Conservation (phyloP, 345 rosid species). For the Anacardium occidentale region DNA sequence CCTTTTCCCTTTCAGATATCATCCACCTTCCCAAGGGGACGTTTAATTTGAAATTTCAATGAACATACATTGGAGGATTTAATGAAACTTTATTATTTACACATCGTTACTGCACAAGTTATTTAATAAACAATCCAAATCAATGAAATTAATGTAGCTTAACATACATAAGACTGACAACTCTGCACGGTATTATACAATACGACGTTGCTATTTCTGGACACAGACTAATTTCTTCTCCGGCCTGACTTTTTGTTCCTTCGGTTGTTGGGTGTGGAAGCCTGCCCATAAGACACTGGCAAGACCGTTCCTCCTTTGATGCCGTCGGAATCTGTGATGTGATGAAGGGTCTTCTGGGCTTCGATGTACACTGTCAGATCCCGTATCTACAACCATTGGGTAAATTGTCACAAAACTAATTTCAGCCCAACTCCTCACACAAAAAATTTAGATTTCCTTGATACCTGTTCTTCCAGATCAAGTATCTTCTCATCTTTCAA, state of each 20-base stretch:
- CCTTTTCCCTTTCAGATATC: background rate
- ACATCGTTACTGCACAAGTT: too few relatives aligned
- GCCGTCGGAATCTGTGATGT: slow-evolving; percentile 55
- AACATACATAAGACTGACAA: too few relatives aligned
- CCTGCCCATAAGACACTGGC: slow-evolving; percentile 55
- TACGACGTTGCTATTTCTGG: background rate
- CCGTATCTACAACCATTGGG: slow-evolving; percentile 54
- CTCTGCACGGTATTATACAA: too few relatives aligned
- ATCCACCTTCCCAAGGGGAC: background rate
- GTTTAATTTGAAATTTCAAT: background rate
- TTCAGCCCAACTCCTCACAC: background rate
- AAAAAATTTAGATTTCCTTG: background rate
- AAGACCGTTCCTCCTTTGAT: slow-evolving; percentile 62
- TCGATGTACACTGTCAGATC: slow-evolving; percentile 68
- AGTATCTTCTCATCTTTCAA: slow-evolving; percentile 56
- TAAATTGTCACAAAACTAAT: slow-evolving; percentile 4
- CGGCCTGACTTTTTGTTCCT: slow-evolving; percentile 50
- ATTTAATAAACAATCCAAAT: too few relatives aligned
- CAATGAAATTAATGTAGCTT: too few relatives aligned
- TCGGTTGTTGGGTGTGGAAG: slow-evolving; percentile 43
- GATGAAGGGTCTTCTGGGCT: slow-evolving; percentile 68
- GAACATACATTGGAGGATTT: background rate
- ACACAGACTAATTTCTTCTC: slow-evolving; percentile 37
- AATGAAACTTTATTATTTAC: too few relatives aligned
- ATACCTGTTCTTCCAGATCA: slow-evolving; percentile 84